A percentile compares a stretch with the other conserved stretches of the same genome.
Conservation (phyloP, 1,284 basidiomycete genomes). For the Sporisorium sorghi region DNA sequence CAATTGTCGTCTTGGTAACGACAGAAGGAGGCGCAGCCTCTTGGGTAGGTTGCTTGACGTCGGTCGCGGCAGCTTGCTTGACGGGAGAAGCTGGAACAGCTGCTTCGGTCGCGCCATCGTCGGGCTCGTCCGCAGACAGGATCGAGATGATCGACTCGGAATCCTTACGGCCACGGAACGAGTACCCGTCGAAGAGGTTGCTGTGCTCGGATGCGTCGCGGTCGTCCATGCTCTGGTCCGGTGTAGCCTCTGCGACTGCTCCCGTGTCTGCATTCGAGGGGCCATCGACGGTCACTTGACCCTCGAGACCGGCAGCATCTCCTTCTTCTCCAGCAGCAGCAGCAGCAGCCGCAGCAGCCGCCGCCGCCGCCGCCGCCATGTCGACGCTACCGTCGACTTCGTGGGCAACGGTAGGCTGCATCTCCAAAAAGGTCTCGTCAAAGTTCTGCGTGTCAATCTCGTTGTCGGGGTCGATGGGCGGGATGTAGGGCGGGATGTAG, state of each 20-base stretch:
- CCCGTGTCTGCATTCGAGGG: background rate
- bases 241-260: constrained; percentile 15
- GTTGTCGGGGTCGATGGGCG: constrained; percentile 89
- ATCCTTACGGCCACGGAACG: constrained; percentile 62
- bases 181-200: constrained; percentile 64
- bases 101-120: constrained; percentile 23
- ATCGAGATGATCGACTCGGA: constrained; percentile 59
- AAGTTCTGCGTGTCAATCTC: constrained; percentile 97
- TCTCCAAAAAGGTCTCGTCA: constrained; percentile 94
- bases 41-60: background rate
- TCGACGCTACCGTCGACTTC: constrained; percentile 35
- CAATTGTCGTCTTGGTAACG: constrained; percentile 16
- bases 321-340: constrained; percentile 14
- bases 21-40: constrained; percentile 3
- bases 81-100: constrained; percentile 15
- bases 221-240: constrained; percentile 47
- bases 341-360: too few species aligned
- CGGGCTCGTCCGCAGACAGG: constrained; percentile 27
- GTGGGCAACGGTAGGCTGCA: constrained; percentile 70
- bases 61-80: constrained; percentile 7
- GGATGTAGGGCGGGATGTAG: constrained; percentile 97
- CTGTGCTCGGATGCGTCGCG: constrained; percentile 30
- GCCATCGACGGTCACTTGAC: constrained; percentile 25
- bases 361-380: too few species aligned
- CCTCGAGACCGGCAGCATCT: constrained; percentile 10